Base-by-base conservation (phyloP, 768 basidiomycete genomes). In the Suillus variegatus region DNA sequence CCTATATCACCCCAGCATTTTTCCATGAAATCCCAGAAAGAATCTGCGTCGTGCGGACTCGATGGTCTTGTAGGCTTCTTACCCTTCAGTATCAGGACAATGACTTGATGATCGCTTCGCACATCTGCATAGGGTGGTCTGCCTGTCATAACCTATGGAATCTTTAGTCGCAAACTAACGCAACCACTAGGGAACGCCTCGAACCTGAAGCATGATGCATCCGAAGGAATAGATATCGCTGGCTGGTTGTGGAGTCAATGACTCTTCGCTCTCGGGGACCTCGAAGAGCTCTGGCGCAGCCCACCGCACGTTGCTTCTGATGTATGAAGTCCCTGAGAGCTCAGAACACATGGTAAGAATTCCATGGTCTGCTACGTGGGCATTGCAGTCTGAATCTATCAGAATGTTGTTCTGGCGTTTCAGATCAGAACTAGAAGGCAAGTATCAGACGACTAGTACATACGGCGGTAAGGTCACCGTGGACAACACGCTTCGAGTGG, bases 401-500 rank as follows among this genome's bases (percentile, higher is more conserved):
- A 41, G 41, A 41, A 41, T 41, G 16, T 41, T 41, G 41, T 41
- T 41, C 41, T 41, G 41, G 14, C 14, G 41, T 41, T 16, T 14
- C 16, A 41, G 41, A 41, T 41, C 41, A 41, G 16, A 38, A 4
- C n/a, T 22, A 41, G 20, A 20, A 25, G 7, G 51, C 4, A 43
- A 47, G 12, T 6, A 38, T 3, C 7, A 20, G 9, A 49, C 49
- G 25, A 22, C 52, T 20, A 71, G n/a, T 10, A 47, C 72, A 58
- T 60, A 82, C 82, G 22, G 79, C 82, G 65, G 61, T 35, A 38
- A 62, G 47, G n/a, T 52, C 61, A 18, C 61, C 61, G 14, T 62
- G 61, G 16, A 62, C 22, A 13, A 62, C 32, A 4, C n/a, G 14
- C 35, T 47, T 47, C 22, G 61, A 62, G 44, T 51, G 61, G 10